Base-by-base conservation (phyloP, 1,139 yeast species). In the Schizosaccharomyces versatilis region DNA sequence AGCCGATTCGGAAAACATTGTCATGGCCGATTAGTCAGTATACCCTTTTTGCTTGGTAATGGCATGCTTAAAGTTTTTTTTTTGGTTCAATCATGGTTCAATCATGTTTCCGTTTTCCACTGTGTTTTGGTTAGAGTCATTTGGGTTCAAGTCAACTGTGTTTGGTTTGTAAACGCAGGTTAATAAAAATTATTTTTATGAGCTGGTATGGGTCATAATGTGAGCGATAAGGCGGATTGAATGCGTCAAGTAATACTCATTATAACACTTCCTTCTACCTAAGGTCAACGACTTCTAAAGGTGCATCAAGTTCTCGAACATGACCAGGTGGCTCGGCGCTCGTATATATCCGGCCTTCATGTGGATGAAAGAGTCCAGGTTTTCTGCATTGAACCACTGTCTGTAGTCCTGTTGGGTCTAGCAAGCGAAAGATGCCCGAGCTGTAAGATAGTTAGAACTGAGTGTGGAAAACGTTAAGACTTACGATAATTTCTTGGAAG, bases 341-440 rank as follows among this genome's bases (percentile, higher is more conserved):
- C 41, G 42, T 47, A n/a, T 53, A 39, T 14, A 52, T 19, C 19
- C 7, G 47, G 17, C 40, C 78, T 12, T 70, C 68, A 60, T 78
- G 82, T 1, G 80, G 81, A 64, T 78, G 83, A 65, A 78, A 78
- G 9, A 64, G 61, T 7, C 58, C 61, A 6, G 61, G 55, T 54
- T 62, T 62, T 41, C 63, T 65, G 62, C 83, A 78, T 52, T 68
- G 64, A 10, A 76, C 74, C 53, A 78, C 71, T 24, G 71, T 66
- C 10, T 73, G 74, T 14, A 77, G 66, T 1, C 83, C 83, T 0
- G 77, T 77, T 10, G 82, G 81, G 60, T 77, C 80, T 0, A 80
- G 76, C 38, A 78, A 66, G 55, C 82, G 67, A 64, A 76, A 78
- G 1, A 73, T 68, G 1, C 81, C 81, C 65, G 74, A 67, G n/a